Evolutionary conservation across 805 yeast genomes (phyloP), one percentile per base, ranked within the genome.

Genomic region (Ogataea angusta): DNA sequence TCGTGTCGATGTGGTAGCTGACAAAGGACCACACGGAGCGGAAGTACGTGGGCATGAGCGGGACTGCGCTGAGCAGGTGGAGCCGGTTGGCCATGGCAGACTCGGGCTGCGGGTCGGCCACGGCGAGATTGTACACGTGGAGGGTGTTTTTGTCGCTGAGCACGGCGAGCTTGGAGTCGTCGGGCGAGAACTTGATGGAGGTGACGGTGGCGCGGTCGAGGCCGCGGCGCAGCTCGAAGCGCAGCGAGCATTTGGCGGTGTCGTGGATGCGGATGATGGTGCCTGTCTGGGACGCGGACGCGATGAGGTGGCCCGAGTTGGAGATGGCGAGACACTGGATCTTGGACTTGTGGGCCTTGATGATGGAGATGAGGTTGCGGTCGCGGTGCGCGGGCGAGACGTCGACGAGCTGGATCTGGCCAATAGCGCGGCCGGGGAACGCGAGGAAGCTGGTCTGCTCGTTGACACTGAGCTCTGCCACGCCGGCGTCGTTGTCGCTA

Each of bases 141-240:
- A 93, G 65, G 0, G 99, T 93, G 51, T 79, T 82, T 57, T 91
- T 93, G 63, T 88, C 96, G 12, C 95, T 83, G 17, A 93, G 67
- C 5, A 88, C 89, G 0, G 97, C 96, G 35, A 93, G 68, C 53
- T 79, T 76, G 9, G 78, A 62, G 34, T 88, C 90, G 49, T 79
- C 73, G 7, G 85, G 89, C 5, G 91, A 82, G 59, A 91, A 89
- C 39, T 80, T 80, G 82, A 93, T 81, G 6, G 93, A 82, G 29
- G 84, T 85, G 6, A 93, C 76, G 13, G 72, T 69, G 1, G 96
- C 97, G 38, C 81, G 73, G 60, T 93, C 98, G 15, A 90, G 59
- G 0, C 99, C 99, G 36, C 99, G 70, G 51, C 98, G 70, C 54
- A 90, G 90, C 59, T 88, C 96, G 55, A 75, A 82, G n/a, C 87